Conservation (phyloP, 495 filamentous ascomycete genomes). For the Thermochaetoides thermophila region DNA sequence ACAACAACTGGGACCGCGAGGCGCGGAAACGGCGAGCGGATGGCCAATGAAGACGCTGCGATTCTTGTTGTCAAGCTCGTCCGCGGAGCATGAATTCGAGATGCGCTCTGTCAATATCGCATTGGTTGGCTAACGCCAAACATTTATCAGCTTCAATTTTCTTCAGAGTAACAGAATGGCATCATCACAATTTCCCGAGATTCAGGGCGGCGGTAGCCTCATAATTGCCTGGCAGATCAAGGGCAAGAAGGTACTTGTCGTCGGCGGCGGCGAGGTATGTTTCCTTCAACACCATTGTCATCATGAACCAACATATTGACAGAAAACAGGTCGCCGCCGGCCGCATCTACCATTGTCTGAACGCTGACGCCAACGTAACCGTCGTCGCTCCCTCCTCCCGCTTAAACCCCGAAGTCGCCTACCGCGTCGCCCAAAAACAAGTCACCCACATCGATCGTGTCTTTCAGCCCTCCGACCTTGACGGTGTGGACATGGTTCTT, state of each 20-base stretch:
- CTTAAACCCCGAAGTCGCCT: conserved; percentile 74
- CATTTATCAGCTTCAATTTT: background rate
- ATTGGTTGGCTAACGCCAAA: too few species aligned
- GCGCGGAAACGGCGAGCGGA: too few species aligned
- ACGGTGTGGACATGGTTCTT: conserved; percentile 59
- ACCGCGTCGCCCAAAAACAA: conserved; percentile 57
- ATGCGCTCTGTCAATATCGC: too few species aligned
- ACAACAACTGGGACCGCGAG: too few species aligned
- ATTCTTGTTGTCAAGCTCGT: too few species aligned
- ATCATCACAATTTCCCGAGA: conserved; percentile 46
- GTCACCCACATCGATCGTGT: conserved; percentile 64
- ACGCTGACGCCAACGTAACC: conserved; percentile 83
- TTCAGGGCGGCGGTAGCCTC: conserved; percentile 81
- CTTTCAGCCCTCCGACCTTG: conserved; percentile 70
- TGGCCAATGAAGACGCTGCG: too few species aligned
- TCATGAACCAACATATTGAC: background rate
- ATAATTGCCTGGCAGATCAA: conserved; percentile 90
- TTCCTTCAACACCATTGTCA: conserved; percentile 2
- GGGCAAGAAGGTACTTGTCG: conserved; percentile 67
- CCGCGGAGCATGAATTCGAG: too few species aligned
- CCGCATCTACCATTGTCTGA: conserved; percentile 80
- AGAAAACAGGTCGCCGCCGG: conserved; percentile 75
- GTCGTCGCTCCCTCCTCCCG: conserved; percentile 67
- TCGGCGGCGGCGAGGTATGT: conserved; percentile 83
- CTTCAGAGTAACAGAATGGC: background rate